These are phyloP conservation scores for Elongisporangium undulatum DNA, from an alignment of 352 stramenopile species.

Conservation along the genomic window DNA sequence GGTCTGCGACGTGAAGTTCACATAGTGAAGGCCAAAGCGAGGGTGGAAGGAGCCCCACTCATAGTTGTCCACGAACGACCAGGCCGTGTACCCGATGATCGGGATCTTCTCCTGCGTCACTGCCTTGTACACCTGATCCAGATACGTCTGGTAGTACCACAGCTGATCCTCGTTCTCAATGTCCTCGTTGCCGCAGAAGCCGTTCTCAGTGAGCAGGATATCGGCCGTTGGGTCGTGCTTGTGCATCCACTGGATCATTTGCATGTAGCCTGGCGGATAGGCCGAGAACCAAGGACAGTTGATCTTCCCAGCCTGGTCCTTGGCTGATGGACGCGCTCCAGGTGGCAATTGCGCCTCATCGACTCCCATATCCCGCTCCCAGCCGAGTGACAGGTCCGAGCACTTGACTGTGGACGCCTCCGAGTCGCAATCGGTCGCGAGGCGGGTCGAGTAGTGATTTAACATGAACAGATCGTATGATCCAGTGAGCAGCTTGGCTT, in stretches of 20 bases:
- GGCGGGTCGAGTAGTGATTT: slow-evolving; percentile 91
- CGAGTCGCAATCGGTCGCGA: slow-evolving; percentile 48
- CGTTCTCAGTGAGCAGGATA: slow-evolving; percentile 41
- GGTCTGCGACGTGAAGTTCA: slow-evolving; percentile 39
- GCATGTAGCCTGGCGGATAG: slow-evolving; percentile 36
- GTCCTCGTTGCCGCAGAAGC: slow-evolving; percentile 33
- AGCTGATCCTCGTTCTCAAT: slow-evolving; percentile 42
- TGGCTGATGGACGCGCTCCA: slow-evolving; percentile 41
- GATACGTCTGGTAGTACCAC: slow-evolving; percentile 36
- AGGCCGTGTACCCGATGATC: slow-evolving; percentile 24
- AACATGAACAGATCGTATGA: slow-evolving; percentile 94
- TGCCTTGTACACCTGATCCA: slow-evolving; percentile 35
- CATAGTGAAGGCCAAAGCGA: slow-evolving; percentile 62
- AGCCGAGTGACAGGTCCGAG: slow-evolving; percentile 25
- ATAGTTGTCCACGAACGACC: slow-evolving; percentile 41
- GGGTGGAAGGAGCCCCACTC: slow-evolving; percentile 39
- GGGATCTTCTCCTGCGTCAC: slow-evolving; percentile 29
- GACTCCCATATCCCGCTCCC: slow-evolving; percentile 43
- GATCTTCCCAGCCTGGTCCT: slow-evolving; percentile 26
- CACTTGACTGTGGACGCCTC: slow-evolving; percentile 23
- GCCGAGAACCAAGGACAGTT: slow-evolving; percentile 41
- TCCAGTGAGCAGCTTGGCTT: slow-evolving; percentile 61
- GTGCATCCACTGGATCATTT: slow-evolving; percentile 37
- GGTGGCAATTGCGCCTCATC: slow-evolving; percentile 44
- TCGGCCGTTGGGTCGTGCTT: slow-evolving; percentile 23